Evolutionary conservation across 352 stramenopile species (phyloP), one percentile per base, ranked within the genome.

Genomic region (Pythium aquatile): DNA sequence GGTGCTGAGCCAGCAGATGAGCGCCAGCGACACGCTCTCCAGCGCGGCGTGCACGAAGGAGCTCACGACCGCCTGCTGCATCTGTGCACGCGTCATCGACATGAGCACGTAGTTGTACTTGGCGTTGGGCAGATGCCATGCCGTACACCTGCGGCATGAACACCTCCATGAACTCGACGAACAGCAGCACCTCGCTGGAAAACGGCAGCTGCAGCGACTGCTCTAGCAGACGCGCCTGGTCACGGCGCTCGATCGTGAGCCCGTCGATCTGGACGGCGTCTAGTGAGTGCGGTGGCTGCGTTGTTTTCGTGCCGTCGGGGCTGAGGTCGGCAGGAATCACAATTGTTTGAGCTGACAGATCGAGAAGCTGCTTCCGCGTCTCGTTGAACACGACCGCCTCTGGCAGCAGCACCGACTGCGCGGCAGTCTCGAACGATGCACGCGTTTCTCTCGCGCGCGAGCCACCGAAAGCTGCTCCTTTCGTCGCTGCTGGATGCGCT

Each of bases 31-130:
- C 16, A 53, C 55, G 10, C 76, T 24, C 55, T 81, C 72, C 2
- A 85, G 66, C 14, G 65, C 11, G 4, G 65, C 70, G 61, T 79
- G 77, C 11, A 68, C 37, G 29, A 76, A 26, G 42, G 64, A 61
- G n/a, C 35, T 66, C 26, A 10, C 20, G 17, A 66, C 28, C 13
- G 29, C 17, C 2, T 46, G 53, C 5, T 42, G 1, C 26, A 61
- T 20, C 29, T 63, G 7, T 1, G 30, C 6, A 3, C 26, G 28
- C 13, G 39, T 51, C 11, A 65, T 20, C 14, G 10, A 26, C 16
- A 29, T 42, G 20, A 60, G 49, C 11, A 69, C 39, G 33, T 42
- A 14, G 28, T 62, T 68, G 53, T 62, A 68, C 44, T 42, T 40
- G 24, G 28, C 58, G 33, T 67, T 64, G 44, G 55, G 55, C 9